These are phyloP conservation scores for Pulveroboletus sp. DNA, from an alignment of 768 basidiomycete genomes.

Conservation along the genomic window DNA sequence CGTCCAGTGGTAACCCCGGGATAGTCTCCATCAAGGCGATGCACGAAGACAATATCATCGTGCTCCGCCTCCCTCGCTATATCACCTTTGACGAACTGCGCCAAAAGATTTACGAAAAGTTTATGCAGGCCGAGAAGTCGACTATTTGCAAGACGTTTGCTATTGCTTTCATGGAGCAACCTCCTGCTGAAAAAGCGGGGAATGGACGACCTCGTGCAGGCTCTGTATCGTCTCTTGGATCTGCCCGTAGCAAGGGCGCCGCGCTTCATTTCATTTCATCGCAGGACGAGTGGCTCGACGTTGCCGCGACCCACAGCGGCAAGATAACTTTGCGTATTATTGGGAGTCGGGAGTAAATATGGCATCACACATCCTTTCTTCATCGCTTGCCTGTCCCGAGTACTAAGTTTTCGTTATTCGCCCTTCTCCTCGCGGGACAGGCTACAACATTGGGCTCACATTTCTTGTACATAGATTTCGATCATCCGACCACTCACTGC, in stretches of 20 bases:
- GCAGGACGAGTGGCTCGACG: constrained; percentile 60
- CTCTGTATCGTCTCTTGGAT: constrained; percentile 36
- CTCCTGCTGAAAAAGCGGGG: constrained; percentile 12
- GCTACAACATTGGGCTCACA: neutral
- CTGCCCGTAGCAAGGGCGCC: constrained; percentile 12
- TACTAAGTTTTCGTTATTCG: neutral
- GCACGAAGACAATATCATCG: constrained; percentile 58
- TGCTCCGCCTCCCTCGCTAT: constrained; percentile 52
- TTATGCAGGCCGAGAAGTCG: constrained; percentile 58
- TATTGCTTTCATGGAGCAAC: constrained; percentile 50
- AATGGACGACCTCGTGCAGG: constrained; percentile 28
- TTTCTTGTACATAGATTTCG: neutral
- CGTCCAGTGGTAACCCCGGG: constrained; percentile 22
- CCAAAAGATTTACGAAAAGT: constrained; percentile 60
- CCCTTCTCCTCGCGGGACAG: constrained; percentile 9
- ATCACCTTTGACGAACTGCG: constrained; percentile 53
- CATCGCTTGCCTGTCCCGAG: constrained; percentile 1
- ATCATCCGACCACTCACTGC: neutral
- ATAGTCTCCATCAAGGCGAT: constrained; percentile 61
- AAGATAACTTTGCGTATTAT: constrained; percentile 60
- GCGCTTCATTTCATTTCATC: constrained; percentile 47
- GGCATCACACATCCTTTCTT: constrained; percentile 1
- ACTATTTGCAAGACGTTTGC: constrained; percentile 54
- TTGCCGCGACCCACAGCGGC: constrained; percentile 39
- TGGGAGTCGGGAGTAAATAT: constrained; percentile 26